These are phyloP conservation scores for Tubosaeta brunneosetosa DNA, from an alignment of 768 basidiomycete species.

Conservation along the genomic window DNA sequence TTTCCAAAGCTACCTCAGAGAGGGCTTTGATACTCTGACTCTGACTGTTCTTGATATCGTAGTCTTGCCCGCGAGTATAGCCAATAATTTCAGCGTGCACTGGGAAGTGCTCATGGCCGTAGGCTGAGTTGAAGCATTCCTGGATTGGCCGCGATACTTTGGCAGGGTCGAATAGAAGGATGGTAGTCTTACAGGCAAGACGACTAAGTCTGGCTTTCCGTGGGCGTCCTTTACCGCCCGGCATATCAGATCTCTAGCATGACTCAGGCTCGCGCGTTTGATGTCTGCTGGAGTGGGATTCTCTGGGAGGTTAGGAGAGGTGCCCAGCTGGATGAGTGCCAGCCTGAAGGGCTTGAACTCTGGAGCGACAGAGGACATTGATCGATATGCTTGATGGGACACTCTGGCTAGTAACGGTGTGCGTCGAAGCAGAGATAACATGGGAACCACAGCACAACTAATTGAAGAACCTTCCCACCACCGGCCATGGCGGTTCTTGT, in stretches of 20 bases:
- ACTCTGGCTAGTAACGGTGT: not conserved
- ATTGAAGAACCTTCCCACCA: not conserved
- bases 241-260: constrained; percentile 77
- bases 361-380: constrained; percentile 30
- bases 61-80: constrained; percentile 53
- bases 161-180: not conserved
- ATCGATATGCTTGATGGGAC: constrained; percentile 3
- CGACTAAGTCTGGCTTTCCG: constrained; percentile 70
- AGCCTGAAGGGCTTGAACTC: constrained; percentile 72
- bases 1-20: constrained; percentile 72
- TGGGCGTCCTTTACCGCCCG: constrained; percentile 50
- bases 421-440: constrained; percentile 16
- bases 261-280: constrained; percentile 74
- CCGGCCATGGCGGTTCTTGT: constrained; percentile 48
- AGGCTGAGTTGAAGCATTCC: constrained; percentile 91
- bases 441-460: not conserved
- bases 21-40: constrained; percentile 83
- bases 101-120: constrained; percentile 76
- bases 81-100: constrained; percentile 78
- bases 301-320: constrained; percentile 41
- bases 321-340: constrained; percentile 88
- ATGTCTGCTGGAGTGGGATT: constrained; percentile 28
- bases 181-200: constrained; percentile 62
- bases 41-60: constrained; percentile 47
- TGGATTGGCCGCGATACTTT: constrained; percentile 23